A percentile compares a stretch with the other conserved stretches of the same genome.
These are phyloP conservation scores for Capniomyces stellatus DNA, from an alignment of 371 early-diverging fungal species.

Conservation along the genomic window DNA sequence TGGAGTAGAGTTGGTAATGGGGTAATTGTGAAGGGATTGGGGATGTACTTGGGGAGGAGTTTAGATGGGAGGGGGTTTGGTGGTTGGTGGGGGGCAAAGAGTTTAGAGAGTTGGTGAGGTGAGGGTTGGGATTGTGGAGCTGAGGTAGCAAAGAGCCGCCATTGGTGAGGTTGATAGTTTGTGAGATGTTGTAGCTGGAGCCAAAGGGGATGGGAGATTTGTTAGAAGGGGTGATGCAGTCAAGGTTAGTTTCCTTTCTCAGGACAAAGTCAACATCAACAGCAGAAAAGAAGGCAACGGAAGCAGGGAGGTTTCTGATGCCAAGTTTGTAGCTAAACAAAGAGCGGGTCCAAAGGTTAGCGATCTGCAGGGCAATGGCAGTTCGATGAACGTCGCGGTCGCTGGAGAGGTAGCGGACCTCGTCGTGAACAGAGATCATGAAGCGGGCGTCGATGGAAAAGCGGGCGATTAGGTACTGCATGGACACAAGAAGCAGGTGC, in stretches of 20 bases:
- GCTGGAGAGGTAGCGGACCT: slow-evolving; percentile 72
- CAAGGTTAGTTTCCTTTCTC: slow-evolving; percentile 75
- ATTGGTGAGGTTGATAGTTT: neutral
- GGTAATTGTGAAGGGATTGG: neutral
- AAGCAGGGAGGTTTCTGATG: slow-evolving; percentile 66
- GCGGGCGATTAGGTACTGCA: slow-evolving; percentile 62
- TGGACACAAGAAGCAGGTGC: slow-evolving; percentile 79
- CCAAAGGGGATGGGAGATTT: slow-evolving; percentile 40
- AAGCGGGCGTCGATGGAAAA: slow-evolving; percentile 69
- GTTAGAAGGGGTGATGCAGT: slow-evolving; percentile 61
- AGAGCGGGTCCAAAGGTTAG: slow-evolving; percentile 86
- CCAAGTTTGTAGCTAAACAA: slow-evolving; percentile 72
- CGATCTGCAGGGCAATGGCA: slow-evolving; percentile 74
- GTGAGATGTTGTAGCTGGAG: neutral
- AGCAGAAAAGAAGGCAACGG: slow-evolving; percentile 86
- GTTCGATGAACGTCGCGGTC: slow-evolving; percentile 60
- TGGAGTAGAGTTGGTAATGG: neutral
- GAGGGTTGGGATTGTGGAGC: neutral
- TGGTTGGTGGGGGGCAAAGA: neutral
- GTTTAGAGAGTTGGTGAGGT: neutral
- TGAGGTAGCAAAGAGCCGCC: neutral
- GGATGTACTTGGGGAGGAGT: neutral
- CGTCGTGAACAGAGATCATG: slow-evolving; percentile 91
- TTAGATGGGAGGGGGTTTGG: neutral
- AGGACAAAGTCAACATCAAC: slow-evolving; percentile 87